Evolutionary conservation across 2,329 filamentous ascomycete genomes (phyloP).

Genomic region (Tolypocladium tundrense): DNA sequence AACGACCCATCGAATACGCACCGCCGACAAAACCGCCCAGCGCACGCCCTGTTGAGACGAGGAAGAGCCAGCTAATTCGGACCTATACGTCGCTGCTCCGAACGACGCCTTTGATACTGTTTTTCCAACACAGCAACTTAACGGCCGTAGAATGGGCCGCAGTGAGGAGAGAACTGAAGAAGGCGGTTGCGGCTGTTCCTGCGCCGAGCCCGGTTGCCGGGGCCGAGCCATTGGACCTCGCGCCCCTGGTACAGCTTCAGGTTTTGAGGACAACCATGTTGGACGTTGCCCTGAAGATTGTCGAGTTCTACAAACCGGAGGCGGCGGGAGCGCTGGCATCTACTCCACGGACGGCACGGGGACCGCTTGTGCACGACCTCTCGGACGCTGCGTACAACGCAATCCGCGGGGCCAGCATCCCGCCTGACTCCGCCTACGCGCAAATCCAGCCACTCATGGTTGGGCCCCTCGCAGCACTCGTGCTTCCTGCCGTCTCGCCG

Average conservation of each 20-base stretch:
- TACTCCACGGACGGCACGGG: conserved; percentile 17
- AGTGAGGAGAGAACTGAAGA: conserved; percentile 30
- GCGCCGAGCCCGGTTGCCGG: conserved; percentile 13
- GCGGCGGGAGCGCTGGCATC: conserved; percentile 21
- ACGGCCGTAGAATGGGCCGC: conserved; percentile 53
- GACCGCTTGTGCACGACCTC: conserved; percentile 38
- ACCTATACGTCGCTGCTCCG: conserved; percentile 83
- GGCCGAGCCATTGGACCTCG: conserved; percentile 33
- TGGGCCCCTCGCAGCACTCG: conserved; percentile 70
- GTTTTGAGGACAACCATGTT: conserved; percentile 87
- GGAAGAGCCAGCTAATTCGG: conserved; percentile 80
- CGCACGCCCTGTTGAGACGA: conserved; percentile 73
- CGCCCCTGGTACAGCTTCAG: conserved; percentile 61
- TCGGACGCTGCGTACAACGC: conserved; percentile 42
- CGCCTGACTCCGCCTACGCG: conserved; percentile 32
- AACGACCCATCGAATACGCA: conserved; percentile 35
- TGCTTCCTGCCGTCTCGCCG: conserved; percentile 75
- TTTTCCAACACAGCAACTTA: conserved; percentile 67
- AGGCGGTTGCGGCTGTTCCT: conserved; percentile 32
- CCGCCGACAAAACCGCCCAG: conserved; percentile 76
- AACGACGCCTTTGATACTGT: conserved; percentile 71
- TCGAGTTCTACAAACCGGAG: conserved; percentile 66
- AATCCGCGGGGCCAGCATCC: conserved; percentile 26
- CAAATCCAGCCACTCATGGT: conserved; percentile 66
- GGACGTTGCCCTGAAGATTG: conserved; percentile 69